Percentiles rank a stretch among this genome's conserved stretches.
Evolutionary conservation across 208 protist genomes (phyloP).

Genomic region (Blastocrithidia nonstop): DNA sequence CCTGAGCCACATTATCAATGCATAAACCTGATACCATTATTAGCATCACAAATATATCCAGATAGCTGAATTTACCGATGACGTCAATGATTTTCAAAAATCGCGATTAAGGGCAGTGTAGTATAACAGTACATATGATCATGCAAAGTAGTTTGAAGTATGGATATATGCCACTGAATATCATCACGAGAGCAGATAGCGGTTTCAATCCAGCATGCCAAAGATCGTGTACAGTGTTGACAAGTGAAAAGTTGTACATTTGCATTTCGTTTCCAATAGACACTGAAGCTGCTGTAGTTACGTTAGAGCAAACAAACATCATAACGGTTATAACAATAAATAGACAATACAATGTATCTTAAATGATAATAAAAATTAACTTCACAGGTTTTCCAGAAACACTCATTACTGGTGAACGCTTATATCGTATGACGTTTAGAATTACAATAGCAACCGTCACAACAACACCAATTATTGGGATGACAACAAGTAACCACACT

Average conservation of each 20-base stretch:
- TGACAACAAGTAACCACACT: background rate
- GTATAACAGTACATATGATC: constrained; percentile 28
- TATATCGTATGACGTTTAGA: constrained; percentile 9
- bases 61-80: constrained; percentile 88
- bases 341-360: constrained; percentile 22
- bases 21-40: constrained; percentile 84
- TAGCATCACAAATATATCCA: constrained; percentile 88
- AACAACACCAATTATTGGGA: background rate
- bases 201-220: constrained; percentile 66
- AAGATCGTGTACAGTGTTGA: constrained; percentile 65
- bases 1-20: constrained; percentile 20
- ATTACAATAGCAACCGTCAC: constrained; percentile 2
- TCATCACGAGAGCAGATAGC: constrained; percentile 72
- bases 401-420: constrained; percentile 6
- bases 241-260: constrained; percentile 72
- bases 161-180: constrained; percentile 91
- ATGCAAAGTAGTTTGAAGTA: constrained; percentile 88
- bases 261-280: constrained; percentile 18
- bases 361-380: constrained; percentile 12
- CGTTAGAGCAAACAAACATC: constrained; percentile 40
- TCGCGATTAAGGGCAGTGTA: constrained; percentile 16
- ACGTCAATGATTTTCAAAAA: constrained; percentile 68
- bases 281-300: constrained; percentile 28
- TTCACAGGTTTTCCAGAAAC: constrained; percentile 1
- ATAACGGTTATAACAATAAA: constrained; percentile 8